Evolutionary conservation across 495 filamentous ascomycete genomes (phyloP), one percentile per base, ranked within the genome.

Genomic region (Oleoguttula mirabilis): DNA sequence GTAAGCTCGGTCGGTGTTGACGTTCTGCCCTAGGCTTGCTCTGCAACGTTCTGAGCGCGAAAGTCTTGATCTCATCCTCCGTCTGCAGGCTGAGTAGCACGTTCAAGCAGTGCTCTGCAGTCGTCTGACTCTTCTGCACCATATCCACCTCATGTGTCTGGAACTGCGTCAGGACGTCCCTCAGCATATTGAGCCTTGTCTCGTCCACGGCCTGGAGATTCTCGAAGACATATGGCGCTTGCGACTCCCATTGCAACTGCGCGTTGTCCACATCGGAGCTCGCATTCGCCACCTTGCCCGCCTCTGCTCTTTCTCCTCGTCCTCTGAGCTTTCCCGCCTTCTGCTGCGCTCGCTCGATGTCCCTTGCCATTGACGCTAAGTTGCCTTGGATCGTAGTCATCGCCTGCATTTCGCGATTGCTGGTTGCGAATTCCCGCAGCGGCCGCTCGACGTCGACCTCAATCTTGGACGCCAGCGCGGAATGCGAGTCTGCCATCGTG

Each of bases 211-310:
- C 78, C 60, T 99, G 92, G 14, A 99, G 75, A 45, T 81, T 84
- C 61, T 96, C 92, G 57, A 92, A 96, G 41, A 95, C 80, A 61
- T 83, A 96, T 5, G 92, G 92, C 24, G 92, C 84, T 58, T 94
- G 84, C 7, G 90, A 92, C 24, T 94, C 81, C 92, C 92, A 99
- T 59, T 93, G 82, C 47, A 79, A 73, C 36, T 65, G 75, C 3
- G 87, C 81, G 50, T 74, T 77, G 37, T 93, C 82, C 11, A 90
- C 71, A 32, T 81, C 76, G 10, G 77, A 65, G 0, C 77, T 66
- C 3, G 88, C 90, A 38, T 69, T 70, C 7, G 88, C 82, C 28
- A 94, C 74, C 60, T 84, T 93, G 27, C 78, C 76, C n/a, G 77
- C 62, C 33, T 77, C 80, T 19, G 82, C 82, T 57, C 84, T 88